Evolutionary conservation across 2,329 filamentous ascomycete species (phyloP).

Genomic region (Trichoderma hamatum): DNA sequence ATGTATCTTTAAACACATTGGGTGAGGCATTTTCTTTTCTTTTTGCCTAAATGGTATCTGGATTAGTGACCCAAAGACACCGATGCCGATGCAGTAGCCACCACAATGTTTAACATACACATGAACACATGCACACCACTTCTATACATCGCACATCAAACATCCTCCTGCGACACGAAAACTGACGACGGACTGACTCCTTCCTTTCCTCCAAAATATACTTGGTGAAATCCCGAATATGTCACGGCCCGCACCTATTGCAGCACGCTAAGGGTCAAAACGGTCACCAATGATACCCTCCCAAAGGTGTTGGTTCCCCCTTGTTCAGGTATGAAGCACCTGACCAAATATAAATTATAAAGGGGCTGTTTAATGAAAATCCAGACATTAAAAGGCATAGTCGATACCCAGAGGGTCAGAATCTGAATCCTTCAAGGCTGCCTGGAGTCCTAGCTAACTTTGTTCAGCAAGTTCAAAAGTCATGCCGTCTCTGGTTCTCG

Average conservation of each 20-base stretch:
- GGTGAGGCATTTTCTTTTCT: no score
- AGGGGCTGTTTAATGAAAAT: neutral
- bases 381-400: neutral
- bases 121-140: neutral
- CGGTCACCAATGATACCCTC: neutral
- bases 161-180: neutral
- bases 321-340: neutral
- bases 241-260: neutral
- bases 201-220: neutral
- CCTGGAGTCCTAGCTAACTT: neutral
- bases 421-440: neutral
- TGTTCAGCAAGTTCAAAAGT: neutral
- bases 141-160: neutral
- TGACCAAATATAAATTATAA: neutral
- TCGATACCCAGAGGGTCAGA: neutral
- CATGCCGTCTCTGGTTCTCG: neutral
- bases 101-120: neutral
- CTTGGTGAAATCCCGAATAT: neutral
- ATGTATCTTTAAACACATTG: no score
- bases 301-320: neutral
- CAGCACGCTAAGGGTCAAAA: neutral
- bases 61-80: neutral
- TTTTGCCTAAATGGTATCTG: no score
- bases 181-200: neutral
- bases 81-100: neutral